Percentiles rank a stretch among this genome's conserved stretches.
These are phyloP conservation scores for Lipomyces yamadae DNA, from an alignment of 805 yeast species.

Conservation along the genomic window DNA sequence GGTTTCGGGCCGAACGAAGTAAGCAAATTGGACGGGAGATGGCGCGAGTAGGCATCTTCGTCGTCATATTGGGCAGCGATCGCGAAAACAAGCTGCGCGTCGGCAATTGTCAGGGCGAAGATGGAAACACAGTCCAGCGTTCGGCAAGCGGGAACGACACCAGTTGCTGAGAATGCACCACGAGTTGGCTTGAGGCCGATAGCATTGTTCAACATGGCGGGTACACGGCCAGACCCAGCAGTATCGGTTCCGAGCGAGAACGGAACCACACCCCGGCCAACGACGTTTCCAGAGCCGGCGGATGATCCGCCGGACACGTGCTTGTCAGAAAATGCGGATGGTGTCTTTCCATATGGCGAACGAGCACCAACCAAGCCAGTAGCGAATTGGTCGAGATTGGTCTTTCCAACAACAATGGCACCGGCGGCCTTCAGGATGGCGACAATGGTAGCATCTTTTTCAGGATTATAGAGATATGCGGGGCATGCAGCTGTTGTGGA, in stretches of 20 bases:
- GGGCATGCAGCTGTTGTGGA: constrained; percentile 97
- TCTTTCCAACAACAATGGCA: constrained; percentile 91
- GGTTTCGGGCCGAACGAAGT: constrained; percentile 63
- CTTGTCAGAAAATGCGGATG: constrained; percentile 71
- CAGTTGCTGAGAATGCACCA: constrained; percentile 82
- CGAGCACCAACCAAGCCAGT: constrained; percentile 96
- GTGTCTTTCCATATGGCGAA: constrained; percentile 91
- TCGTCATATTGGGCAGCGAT: constrained; percentile 75
- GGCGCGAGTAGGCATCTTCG: constrained; percentile 80
- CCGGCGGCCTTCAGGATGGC: constrained; percentile 79
- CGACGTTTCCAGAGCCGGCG: constrained; percentile 93
- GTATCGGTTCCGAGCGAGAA: constrained; percentile 93
- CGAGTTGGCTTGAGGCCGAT: constrained; percentile 92
- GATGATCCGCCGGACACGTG: constrained; percentile 96
- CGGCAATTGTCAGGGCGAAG: constrained; percentile 74
- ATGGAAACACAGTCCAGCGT: constrained; percentile 91
- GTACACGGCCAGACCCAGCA: constrained; percentile 98
- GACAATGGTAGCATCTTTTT: constrained; percentile 76
- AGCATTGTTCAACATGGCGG: constrained; percentile 90
- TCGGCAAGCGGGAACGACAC: constrained; percentile 98
- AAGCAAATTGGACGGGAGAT: constrained; percentile 69
- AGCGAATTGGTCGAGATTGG: constrained; percentile 95
- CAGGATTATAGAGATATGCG: constrained; percentile 70
- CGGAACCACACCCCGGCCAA: constrained; percentile 88
- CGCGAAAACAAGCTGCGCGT: constrained; percentile 78